Evolutionary conservation across 2,329 filamentous ascomycete species (phyloP).

Genomic region (Ustulina deusta): DNA sequence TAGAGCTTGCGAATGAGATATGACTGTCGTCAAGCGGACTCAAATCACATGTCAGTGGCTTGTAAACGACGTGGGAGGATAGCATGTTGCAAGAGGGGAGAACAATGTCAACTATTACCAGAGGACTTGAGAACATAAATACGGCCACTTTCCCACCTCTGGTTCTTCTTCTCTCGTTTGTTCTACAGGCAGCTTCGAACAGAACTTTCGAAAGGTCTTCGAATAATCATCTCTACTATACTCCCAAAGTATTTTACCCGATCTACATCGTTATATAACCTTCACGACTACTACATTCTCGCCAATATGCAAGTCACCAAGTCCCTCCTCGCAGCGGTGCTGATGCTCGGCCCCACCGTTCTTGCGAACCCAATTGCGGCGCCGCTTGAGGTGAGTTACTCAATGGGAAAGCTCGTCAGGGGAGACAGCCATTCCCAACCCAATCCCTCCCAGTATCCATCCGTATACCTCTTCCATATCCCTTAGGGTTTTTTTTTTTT

Average conservation of each 20-base stretch:
- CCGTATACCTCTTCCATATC: neutral
- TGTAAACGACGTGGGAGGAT: neutral
- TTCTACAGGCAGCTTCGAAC: constrained; percentile 13
- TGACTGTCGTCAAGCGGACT: constrained; percentile 38
- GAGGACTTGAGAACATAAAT: constrained; percentile 20
- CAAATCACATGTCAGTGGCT: constrained; percentile 14
- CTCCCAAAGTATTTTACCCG: neutral
- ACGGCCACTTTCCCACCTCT: neutral
- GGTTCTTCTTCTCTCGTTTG: neutral
- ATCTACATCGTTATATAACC: neutral
- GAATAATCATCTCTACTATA: constrained; percentile 3
- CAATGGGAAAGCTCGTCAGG: neutral
- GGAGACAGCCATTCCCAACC: neutral
- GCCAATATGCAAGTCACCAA: constrained; percentile 45
- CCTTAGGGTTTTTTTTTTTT: too few species aligned
- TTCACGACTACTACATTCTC: neutral
- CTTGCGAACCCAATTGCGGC: constrained; percentile 41
- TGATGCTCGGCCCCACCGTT: constrained; percentile 42
- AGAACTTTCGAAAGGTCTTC: constrained; percentile 5
- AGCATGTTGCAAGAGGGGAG: neutral
- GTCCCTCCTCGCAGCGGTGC: constrained; percentile 43
- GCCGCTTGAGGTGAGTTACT: constrained; percentile 27
- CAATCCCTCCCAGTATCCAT: neutral
- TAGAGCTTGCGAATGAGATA: constrained; percentile 29
- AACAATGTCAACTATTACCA: neutral